These are phyloP conservation scores for Diaporthe velutina DNA, from an alignment of 2,329 filamentous ascomycete genomes.

Conservation along the genomic window DNA sequence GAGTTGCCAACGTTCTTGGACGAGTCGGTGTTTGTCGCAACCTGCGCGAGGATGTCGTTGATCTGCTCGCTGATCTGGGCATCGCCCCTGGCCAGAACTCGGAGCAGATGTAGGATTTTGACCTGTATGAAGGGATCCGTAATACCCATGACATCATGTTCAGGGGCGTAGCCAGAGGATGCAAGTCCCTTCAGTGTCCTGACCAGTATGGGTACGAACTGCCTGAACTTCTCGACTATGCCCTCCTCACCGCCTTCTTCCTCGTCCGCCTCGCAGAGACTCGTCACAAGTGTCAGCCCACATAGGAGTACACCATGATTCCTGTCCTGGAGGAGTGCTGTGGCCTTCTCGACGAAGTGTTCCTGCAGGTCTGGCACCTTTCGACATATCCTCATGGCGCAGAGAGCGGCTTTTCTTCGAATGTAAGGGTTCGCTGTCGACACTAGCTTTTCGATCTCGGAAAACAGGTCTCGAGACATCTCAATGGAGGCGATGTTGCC, in stretches of 20 bases:
- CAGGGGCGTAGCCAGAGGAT: constrained; percentile 95
- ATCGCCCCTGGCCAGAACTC: constrained; percentile 90
- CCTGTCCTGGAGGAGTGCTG: constrained; percentile 87
- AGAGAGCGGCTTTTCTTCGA: constrained; percentile 95
- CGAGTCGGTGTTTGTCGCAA: constrained; percentile 97
- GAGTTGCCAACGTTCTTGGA: constrained; percentile 99
- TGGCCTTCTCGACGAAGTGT: constrained; percentile 95
- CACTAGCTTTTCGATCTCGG: constrained; percentile 92
- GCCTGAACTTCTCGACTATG: constrained; percentile 90
- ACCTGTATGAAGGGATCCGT: constrained; percentile 98
- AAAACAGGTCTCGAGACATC: constrained; percentile 97
- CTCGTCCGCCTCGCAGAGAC: constrained; percentile 95
- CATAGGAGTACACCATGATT: constrained; percentile 97
- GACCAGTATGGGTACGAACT: constrained; percentile 86
- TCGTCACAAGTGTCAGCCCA: constrained; percentile 89
- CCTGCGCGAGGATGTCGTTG: constrained; percentile 97
- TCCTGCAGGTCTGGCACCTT: constrained; percentile 98
- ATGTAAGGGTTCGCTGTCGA: constrained; percentile 99
- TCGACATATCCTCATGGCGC: constrained; percentile 97
- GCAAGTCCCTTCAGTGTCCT: constrained; percentile 92
- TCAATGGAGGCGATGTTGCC: constrained; percentile 98
- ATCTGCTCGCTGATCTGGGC: constrained; percentile 93
- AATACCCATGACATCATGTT: constrained; percentile 98
- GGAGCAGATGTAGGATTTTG: constrained; percentile 89
- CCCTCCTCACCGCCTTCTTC: constrained; percentile 91